Percentiles rank a stretch among this genome's conserved stretches.
Evolutionary conservation across 1,139 yeast genomes (phyloP).

Genomic region (Candida sojae): DNA sequence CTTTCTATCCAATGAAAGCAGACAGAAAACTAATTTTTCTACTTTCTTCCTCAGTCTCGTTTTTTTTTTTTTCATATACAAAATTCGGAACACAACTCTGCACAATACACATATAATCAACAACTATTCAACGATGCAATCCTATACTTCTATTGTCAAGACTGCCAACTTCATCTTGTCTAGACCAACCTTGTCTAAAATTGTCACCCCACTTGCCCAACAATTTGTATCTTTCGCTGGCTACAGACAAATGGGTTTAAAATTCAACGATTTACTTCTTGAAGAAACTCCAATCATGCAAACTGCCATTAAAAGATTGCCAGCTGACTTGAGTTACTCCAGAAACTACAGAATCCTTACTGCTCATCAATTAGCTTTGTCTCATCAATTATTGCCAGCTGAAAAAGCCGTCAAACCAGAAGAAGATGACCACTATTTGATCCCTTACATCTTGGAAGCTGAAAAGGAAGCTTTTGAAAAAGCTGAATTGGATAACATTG

Average conservation of each 20-base stretch:
- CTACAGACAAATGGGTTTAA: conserved; percentile 91
- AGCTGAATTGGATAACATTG: conserved; percentile 81
- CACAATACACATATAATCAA: neutral
- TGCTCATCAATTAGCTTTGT: conserved; percentile 84
- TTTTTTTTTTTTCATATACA: neutral
- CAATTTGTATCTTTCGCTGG: conserved; percentile 76
- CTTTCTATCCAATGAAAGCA: conserved; percentile 22
- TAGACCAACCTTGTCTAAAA: conserved; percentile 73
- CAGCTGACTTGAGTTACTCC: conserved; percentile 80
- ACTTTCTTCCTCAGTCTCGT: conserved; percentile 1
- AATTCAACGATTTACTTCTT: conserved; percentile 78
- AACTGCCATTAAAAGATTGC: conserved; percentile 86
- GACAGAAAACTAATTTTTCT: conserved; percentile 16
- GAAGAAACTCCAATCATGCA: conserved; percentile 89
- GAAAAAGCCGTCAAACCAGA: conserved; percentile 76
- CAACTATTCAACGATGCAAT: conserved; percentile 48
- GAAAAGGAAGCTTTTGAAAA: conserved; percentile 91
- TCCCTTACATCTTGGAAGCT: conserved; percentile 90
- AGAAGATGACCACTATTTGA: conserved; percentile 82
- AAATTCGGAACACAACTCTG: neutral
- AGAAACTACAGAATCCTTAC: conserved; percentile 90
- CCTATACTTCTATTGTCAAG: conserved; percentile 81
- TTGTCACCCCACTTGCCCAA: conserved; percentile 79
- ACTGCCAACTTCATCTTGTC: conserved; percentile 79
- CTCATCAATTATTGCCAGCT: conserved; percentile 84